Conservation (phyloP, 352 stramenopile genomes). For the Globisporangium nodosum region DNA sequence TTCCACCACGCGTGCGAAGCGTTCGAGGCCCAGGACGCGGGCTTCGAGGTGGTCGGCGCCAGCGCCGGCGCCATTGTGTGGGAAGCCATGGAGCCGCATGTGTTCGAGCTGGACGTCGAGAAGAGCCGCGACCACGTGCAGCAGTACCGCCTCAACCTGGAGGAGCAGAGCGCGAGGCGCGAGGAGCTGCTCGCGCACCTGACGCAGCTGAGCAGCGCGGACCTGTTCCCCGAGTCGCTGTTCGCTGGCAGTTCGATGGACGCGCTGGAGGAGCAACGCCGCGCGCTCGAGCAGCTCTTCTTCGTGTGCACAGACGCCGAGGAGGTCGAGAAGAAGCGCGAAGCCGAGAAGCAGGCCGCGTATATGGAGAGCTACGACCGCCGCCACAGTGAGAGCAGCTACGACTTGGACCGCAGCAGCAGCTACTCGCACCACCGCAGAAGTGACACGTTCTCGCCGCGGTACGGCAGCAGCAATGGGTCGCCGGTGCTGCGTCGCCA, state of each 20-base stretch:
- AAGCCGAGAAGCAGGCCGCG: slow-evolving; percentile 40
- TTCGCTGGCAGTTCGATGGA: slow-evolving; percentile 22
- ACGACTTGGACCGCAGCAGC: background rate
- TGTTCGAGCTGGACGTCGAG: slow-evolving; percentile 78
- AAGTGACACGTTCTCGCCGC: background rate
- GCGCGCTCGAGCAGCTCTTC: slow-evolving; percentile 45
- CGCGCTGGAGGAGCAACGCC: slow-evolving; percentile 34
- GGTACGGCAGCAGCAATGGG: slow-evolving; percentile 3
- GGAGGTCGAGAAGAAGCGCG: slow-evolving; percentile 37
- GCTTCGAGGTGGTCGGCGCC: slow-evolving; percentile 13
- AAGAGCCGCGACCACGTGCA: slow-evolving; percentile 65
- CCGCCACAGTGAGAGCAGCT: background rate
- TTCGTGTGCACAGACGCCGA: slow-evolving; percentile 53
- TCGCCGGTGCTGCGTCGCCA: slow-evolving; percentile 34
- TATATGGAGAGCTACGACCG: slow-evolving; percentile 17
- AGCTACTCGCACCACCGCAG: background rate
- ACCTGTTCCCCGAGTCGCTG: slow-evolving; percentile 40
- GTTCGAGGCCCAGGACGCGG: slow-evolving; percentile 18
- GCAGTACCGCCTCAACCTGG: slow-evolving; percentile 70
- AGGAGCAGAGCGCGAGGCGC: slow-evolving; percentile 54
- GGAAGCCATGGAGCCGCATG: slow-evolving; percentile 67
- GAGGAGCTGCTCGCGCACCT: slow-evolving; percentile 57
- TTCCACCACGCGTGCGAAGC: slow-evolving; percentile 67
- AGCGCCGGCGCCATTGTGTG: slow-evolving; percentile 54
- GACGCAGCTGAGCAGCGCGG: slow-evolving; percentile 25